Evolutionary conservation across 768 basidiomycete genomes (phyloP).

Genomic region (Floccularia luteovirens): DNA sequence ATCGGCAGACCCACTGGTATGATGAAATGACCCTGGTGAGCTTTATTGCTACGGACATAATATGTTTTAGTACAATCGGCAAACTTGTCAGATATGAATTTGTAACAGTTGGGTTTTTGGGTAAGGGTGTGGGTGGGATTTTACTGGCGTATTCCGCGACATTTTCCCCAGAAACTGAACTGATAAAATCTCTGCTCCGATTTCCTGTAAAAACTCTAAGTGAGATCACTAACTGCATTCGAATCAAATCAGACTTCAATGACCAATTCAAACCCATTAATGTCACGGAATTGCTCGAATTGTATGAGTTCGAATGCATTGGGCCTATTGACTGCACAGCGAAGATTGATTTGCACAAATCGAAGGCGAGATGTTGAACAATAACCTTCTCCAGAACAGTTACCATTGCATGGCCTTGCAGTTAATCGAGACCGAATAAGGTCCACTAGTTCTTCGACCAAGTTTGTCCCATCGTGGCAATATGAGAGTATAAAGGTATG

Average conservation of each 20-base stretch:
- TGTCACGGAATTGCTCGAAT: not conserved
- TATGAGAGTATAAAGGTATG: not conserved
- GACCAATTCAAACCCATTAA: not conserved
- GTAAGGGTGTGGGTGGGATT: too few species aligned
- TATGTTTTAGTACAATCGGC: too few species aligned
- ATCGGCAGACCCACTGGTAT: too few species aligned
- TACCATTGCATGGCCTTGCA: not conserved
- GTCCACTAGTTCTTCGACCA: not conserved
- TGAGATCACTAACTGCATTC: too few species aligned
- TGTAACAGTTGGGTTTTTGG: too few species aligned
- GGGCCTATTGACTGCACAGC: not conserved
- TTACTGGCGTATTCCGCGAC: too few species aligned
- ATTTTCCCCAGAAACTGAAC: too few species aligned
- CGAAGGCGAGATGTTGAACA: not conserved
- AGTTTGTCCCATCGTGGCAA: not conserved
- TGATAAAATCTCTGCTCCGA: too few species aligned
- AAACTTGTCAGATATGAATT: too few species aligned
- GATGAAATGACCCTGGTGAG: too few species aligned
- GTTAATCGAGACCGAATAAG: not conserved
- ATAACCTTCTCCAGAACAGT: not conserved
- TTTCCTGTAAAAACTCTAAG: too few species aligned
- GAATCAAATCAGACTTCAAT: not conserved
- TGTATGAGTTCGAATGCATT: not conserved
- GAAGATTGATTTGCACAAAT: not conserved
- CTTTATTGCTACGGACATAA: too few species aligned